These are phyloP conservation scores for Mycena albidolilacea DNA, from an alignment of 768 basidiomycete species.

Conservation along the genomic window DNA sequence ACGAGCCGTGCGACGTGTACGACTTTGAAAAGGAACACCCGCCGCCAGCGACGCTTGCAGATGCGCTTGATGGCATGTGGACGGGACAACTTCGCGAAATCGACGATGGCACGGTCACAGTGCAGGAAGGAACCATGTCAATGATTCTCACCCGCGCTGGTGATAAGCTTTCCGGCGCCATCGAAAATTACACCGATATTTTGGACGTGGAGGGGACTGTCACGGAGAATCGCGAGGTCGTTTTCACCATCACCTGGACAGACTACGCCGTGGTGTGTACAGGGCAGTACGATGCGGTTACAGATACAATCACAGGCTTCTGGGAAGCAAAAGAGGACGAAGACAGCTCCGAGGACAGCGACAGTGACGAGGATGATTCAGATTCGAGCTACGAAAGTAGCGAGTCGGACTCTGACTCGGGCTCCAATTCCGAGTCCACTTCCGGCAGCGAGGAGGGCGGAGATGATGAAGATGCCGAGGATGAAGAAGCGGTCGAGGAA, in stretches of 20 bases:
- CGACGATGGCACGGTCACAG: background rate
- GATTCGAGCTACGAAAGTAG: background rate
- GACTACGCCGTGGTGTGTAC: constrained; percentile 23
- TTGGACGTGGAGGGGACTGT: constrained; percentile 27
- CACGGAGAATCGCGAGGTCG: constrained; percentile 18
- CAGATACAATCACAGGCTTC: constrained; percentile 21
- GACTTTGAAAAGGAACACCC: constrained; percentile 26
- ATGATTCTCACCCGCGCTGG: constrained; percentile 27
- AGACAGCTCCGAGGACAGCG: background rate
- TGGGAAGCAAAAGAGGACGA: constrained; percentile 20
- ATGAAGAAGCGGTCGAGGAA: background rate
- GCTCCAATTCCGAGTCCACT: too few relatives aligned
- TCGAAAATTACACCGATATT: constrained; percentile 20
- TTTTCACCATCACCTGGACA: constrained; percentile 25
- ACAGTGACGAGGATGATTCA: background rate
- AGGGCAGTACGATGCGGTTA: constrained; percentile 29
- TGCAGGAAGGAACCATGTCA: constrained; percentile 20
- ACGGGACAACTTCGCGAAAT: constrained; percentile 13
- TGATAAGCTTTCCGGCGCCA: constrained; percentile 23
- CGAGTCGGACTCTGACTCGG: background rate
- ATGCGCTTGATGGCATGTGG: constrained; percentile 33
- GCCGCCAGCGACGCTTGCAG: constrained; percentile 3
- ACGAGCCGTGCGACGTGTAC: constrained; percentile 26
- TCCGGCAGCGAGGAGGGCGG: too few relatives aligned
- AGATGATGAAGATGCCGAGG: background rate